Base-by-base conservation (phyloP, 164 flowering plant species). In the Berberis vulgaris region DNA sequence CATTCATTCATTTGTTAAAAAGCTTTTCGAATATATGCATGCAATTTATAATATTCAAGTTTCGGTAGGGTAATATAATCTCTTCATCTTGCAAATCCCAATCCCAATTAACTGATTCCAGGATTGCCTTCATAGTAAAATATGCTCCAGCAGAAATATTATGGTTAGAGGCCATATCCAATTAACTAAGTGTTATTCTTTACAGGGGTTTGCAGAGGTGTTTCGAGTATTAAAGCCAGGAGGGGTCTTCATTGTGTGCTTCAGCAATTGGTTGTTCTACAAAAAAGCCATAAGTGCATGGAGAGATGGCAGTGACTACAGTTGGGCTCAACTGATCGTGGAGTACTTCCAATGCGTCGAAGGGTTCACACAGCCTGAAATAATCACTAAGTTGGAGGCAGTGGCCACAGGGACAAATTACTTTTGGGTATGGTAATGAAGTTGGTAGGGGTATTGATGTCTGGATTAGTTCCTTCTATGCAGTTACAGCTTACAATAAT, bases 141-240 rank as follows among this genome's bases (percentile, higher is more conserved):
- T 26, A 26, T 26, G 26, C 26, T 26, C 26, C 26, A 26, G 26
- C 26, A 26, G 26, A 26, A 26, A 26, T 0, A 26, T 26, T 26
- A 26, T 26, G 26, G 26, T 26, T 26, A 26, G 26, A 26, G 26
- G 26, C 26, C 26, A 26, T 26, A 26, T 26, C 26, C 26, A 26
- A 26, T 26, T 26, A 26, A 26, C 26, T 26, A 26, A 26, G 26
- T 26, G 26, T 26, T 26, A 26, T 26, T 26, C 26, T 68, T n/a
- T 64, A 38, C 73, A 85, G 96, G 96, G 85, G 6, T 89, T 89
- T 76, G 89, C 93, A 4, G 91, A 89, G 69, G 86, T 85, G 53
- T 83, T 81, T 59, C 60, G 96, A 53, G 77, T 89, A 55, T 74
- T 85, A n/a, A 89, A 72, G 63, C 91, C 93, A 2, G 93, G 96